Percentiles rank a stretch among this genome's conserved stretches.
phyloP scores from a whole-genome alignment of 192 early-diverging fungal genomes.

The Umbelopsis sp. region DNA sequence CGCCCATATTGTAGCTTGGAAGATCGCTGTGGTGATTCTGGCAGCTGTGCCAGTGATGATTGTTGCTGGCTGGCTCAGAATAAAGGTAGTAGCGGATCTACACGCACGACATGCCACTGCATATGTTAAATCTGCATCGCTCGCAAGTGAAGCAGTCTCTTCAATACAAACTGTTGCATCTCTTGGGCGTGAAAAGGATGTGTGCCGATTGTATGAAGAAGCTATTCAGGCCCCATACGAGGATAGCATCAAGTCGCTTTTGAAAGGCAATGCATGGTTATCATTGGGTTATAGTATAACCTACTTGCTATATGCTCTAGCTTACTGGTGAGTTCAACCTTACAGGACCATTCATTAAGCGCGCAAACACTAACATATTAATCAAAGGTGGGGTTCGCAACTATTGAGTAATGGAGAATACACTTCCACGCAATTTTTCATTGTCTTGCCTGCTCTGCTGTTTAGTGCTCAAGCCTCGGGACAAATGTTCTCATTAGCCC shows the following conservation, averaged over 20 bases:
- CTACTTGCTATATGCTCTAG: too few species aligned
- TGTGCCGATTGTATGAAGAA: slow-evolving; percentile 57
- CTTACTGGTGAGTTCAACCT: too few species aligned
- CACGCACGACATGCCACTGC: slow-evolving; percentile 62
- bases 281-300: too few species aligned
- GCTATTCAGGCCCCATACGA: too few species aligned
- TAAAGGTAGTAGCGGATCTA: slow-evolving; percentile 5
- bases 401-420: too few species aligned
- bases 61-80: slow-evolving; percentile 10
- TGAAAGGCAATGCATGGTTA: too few species aligned
- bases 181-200: slow-evolving; percentile 77
- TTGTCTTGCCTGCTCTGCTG: slow-evolving; percentile 49
- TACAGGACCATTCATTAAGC: too few species aligned
- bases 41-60: slow-evolving; percentile 58
- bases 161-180: slow-evolving; percentile 82
- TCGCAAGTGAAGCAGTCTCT: slow-evolving; percentile 82
- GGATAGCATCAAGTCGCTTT: too few species aligned
- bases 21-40: slow-evolving; percentile 77
- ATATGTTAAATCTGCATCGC: slow-evolving; percentile 69
- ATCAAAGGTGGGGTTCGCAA: too few species aligned
- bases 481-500: slow-evolving; percentile 65
- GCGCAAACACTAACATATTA: too few species aligned
- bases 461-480: slow-evolving; percentile 60
- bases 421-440: too few species aligned
- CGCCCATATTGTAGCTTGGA: slow-evolving; percentile 78